phyloP scores from a whole-genome alignment of 192 early-diverging fungal genomes.

The Lobosporangium transversale region DNA sequence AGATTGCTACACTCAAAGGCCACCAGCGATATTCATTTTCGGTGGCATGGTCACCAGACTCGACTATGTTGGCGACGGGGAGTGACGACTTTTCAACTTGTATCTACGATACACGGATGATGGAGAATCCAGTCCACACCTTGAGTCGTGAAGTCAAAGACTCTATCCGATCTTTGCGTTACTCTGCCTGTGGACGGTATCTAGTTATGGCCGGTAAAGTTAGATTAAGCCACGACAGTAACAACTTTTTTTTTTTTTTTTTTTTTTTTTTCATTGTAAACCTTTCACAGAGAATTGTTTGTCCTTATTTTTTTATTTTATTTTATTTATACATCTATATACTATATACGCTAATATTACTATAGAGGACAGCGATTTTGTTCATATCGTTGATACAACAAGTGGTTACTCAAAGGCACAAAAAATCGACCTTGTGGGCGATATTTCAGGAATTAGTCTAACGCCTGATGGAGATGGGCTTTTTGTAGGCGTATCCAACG shows the following conservation, averaged over 20 bases:
- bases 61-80: slow-evolving; percentile 36
- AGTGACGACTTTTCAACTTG: slow-evolving; percentile 36
- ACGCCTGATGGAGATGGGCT: slow-evolving; percentile 41
- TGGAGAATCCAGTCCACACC: slow-evolving; percentile 26
- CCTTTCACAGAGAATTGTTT: background rate
- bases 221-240: background rate
- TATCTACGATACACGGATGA: slow-evolving; percentile 38
- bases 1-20: slow-evolving; percentile 35
- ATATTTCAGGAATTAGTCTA: slow-evolving; percentile 43
- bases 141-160: slow-evolving; percentile 15
- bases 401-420: slow-evolving; percentile 34
- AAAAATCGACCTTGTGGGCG: slow-evolving; percentile 43
- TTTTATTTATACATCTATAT: too few species aligned
- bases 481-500: slow-evolving; percentile 26
- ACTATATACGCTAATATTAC: too few species aligned
- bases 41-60: slow-evolving; percentile 43
- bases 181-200: slow-evolving; percentile 42
- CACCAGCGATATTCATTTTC: slow-evolving; percentile 39
- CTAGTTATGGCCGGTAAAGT: slow-evolving; percentile 40
- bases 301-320: background rate
- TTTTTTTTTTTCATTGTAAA: background rate
- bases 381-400: slow-evolving; percentile 41
- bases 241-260: background rate
- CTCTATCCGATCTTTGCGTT: slow-evolving; percentile 40
- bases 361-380: slow-evolving; percentile 37